These are phyloP conservation scores for Phytopythium litorale DNA, from an alignment of 352 stramenopile species.

Conservation along the genomic window DNA sequence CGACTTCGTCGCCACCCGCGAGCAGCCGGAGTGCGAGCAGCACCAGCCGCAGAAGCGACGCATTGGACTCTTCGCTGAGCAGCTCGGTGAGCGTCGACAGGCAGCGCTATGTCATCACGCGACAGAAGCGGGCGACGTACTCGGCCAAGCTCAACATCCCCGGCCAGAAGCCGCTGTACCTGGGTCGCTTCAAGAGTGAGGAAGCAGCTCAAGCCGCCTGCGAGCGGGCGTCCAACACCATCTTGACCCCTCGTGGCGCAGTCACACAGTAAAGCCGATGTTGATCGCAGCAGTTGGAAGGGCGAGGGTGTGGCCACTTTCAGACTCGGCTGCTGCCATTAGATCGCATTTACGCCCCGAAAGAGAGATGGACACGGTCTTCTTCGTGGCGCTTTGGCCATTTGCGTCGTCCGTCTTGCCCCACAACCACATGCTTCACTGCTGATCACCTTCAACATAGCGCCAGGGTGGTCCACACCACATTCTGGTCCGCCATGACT, in stretches of 20 bases:
- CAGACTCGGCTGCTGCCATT: too few relatives aligned
- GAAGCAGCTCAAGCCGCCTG: conserved; percentile 53
- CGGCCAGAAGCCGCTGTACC: conserved; percentile 63
- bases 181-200: conserved; percentile 65
- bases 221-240: conserved; percentile 46
- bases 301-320: too few relatives aligned
- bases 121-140: conserved; percentile 57
- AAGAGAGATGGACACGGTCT: too few relatives aligned
- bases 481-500: background rate
- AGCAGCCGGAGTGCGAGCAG: background rate
- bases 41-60: background rate
- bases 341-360: too few relatives aligned
- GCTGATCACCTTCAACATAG: background rate
- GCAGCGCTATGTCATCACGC: conserved; percentile 46
- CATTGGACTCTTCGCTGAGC: background rate
- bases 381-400: too few relatives aligned
- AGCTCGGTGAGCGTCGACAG: conserved; percentile 11
- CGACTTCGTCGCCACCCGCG: background rate
- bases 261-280: background rate
- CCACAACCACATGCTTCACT: too few relatives aligned
- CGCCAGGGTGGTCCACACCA: background rate
- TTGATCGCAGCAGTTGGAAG: too few relatives aligned
- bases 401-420: too few relatives aligned
- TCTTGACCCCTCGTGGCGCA: conserved; percentile 39
- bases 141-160: conserved; percentile 52